A percentile compares a stretch with the other conserved stretches of the same genome.
These are phyloP conservation scores for Auriscalpium microsporum DNA, from an alignment of 768 basidiomycete species.

Conservation along the genomic window DNA sequence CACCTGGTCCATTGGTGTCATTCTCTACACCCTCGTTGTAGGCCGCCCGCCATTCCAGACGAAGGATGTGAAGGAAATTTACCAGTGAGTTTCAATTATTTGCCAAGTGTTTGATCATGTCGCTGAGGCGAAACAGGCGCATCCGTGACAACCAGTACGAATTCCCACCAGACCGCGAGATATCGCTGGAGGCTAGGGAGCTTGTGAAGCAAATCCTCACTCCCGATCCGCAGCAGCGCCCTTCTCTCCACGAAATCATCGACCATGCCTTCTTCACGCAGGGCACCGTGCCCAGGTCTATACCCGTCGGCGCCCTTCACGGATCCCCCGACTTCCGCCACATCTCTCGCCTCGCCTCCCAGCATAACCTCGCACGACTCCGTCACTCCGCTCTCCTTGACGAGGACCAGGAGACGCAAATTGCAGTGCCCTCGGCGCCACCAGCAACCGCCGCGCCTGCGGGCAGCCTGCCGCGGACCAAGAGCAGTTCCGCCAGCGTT, in stretches of 20 bases:
- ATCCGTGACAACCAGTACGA: conserved; percentile 92
- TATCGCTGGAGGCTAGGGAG: conserved; percentile 64
- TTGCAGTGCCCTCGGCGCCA: conserved; percentile 34
- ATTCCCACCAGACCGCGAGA: conserved; percentile 70
- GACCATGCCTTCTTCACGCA: conserved; percentile 76
- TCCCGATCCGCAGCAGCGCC: conserved; percentile 72
- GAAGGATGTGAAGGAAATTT: conserved; percentile 94
- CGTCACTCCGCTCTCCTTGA: conserved; percentile 58
- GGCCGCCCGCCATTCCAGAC: conserved; percentile 99
- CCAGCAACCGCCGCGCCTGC: conserved; percentile 14
- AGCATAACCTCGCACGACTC: conserved; percentile 62
- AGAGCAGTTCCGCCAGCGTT: conserved; percentile 28
- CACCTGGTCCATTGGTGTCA: conserved; percentile 96
- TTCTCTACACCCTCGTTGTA: conserved; percentile 88
- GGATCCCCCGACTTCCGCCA: conserved; percentile 65
- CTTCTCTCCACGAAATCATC: conserved; percentile 78
- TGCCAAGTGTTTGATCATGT: not conserved
- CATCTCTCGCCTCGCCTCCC: conserved; percentile 50
- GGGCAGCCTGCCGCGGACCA: conserved; percentile 5
- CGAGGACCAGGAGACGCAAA: conserved; percentile 42
- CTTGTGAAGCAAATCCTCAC: conserved; percentile 83
- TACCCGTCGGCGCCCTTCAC: conserved; percentile 76
- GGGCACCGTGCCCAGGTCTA: conserved; percentile 72
- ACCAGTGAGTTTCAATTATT: conserved; percentile 51
- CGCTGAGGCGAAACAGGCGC: conserved; percentile 39